Evolutionary conservation across 805 yeast species (phyloP), one percentile per base, ranked within the genome.

Genomic region (Allodekkera sacchari): DNA sequence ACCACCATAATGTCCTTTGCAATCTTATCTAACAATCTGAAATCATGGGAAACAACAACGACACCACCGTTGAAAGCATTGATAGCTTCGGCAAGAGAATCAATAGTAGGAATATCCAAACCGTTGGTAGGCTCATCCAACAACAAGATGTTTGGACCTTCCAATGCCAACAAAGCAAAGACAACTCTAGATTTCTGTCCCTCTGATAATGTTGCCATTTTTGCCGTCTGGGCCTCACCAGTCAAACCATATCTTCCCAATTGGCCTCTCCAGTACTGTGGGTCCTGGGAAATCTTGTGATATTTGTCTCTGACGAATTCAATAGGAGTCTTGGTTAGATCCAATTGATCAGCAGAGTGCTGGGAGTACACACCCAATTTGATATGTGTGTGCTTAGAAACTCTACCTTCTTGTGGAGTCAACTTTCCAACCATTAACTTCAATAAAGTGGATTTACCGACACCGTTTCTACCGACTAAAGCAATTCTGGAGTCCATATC

Each of bases 71-170:
- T 83, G 72, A 83, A 92, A 20, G 75, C 81, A 45, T 87, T 79
- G 58, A 92, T 89, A 43, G 98, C 98, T 35, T 82, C 94, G 33
- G 96, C 98, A 52, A 92, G 71, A 27, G 98, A 92, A 64, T 92
- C 98, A 57, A 92, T 92, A 32, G 98, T 88, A 53, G 96, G 87
- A 51, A 92, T 89, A 71, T 92, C 98, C 63, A 92, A 71, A 73
- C 97, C 97, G 74, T 92, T 92, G 46, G 98, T 92, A 75, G 98
- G 98, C 79, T 92, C 98, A 71, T 92, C 98, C 65, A 92, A 71
- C 57, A 92, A 68, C 51, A 92, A 69, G 61, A 92, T 84, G 65
- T 92, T 92, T 53, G 98, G 98, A 42, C 83, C 67, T 66, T 92
- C 96, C 47, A 92, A 71, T 31, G 98, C 98, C 53, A 92, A 74